Evolutionary conservation across 73 alveolate species (phyloP), one percentile per base, ranked within the genome.

Genomic region (Paramecium bursaria): DNA sequence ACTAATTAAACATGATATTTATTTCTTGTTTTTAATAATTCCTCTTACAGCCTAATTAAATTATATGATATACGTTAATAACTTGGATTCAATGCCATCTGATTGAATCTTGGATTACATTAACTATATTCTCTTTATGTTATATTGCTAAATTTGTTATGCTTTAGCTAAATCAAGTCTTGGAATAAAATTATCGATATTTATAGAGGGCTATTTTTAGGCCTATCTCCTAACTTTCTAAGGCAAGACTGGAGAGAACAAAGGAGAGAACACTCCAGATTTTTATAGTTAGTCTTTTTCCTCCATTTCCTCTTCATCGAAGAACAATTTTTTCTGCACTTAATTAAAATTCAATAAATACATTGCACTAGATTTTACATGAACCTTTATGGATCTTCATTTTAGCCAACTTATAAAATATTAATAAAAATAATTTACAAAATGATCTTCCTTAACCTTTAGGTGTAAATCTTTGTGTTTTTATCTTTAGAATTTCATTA

Each of bases 1-100:
- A 67, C 82, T 15, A 67, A 67, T 67, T 67, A 67, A n/a, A 57
- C 82, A 39, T 67, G 82, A 67, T 67, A 67, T 42, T 67, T 67
- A 67, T 67, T 67, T 27, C 44, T 67, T 4, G 82, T 67, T 33
- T 57, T 31, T 3, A 67, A 1, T 17, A 67, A 35, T 67, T 67
- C 82, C 26, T 67, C 82, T 35, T 33, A 67, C 0, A 67, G 19
- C 55, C 82, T 67, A 14, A 14, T 13, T 25, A 25, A 26, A 31
- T 11, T 2, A 3, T 15, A 6, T 0, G 9, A 0, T 21, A 31
- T 67, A 67, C 82, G 44, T 67, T 39, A 11, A 35, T 15, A 67
- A 25, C 27, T 39, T 67, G n/a, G 33, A 67, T 35, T 67, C 82
- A 67, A 67, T 47, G 6, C 53, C 55, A 39, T 67, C 82, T 19